Percentiles rank a stretch among this genome's conserved stretches.
Evolutionary conservation across 2,329 filamentous ascomycete genomes (phyloP).

Genomic region (Sclerotinia nivalis): DNA sequence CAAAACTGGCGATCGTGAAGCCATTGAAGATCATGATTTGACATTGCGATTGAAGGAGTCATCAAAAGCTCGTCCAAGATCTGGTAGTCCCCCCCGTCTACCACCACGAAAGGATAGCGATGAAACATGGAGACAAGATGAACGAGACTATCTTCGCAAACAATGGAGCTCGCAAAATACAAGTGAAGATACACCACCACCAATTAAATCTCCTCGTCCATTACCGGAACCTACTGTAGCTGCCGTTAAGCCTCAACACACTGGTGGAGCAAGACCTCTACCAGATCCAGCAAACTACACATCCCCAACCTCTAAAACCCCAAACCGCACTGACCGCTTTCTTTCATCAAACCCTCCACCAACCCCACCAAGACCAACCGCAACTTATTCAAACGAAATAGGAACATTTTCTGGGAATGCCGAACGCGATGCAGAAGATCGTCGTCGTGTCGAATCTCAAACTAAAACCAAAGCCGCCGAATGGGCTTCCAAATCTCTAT

Average conservation of each 20-base stretch:
- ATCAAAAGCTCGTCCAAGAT: conserved; percentile 33
- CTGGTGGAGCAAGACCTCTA: conserved; percentile 44
- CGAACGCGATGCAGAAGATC: conserved; percentile 53
- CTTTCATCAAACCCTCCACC: conserved; percentile 52
- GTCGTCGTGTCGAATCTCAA: conserved; percentile 50
- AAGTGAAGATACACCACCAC: conserved; percentile 27
- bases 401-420: conserved; percentile 45
- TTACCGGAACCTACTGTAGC: conserved; percentile 37
- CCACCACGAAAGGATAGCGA: conserved; percentile 40
- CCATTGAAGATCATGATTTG: conserved; percentile 38
- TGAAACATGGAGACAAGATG: conserved; percentile 52
- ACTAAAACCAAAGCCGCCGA: conserved; percentile 54
- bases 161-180: conserved; percentile 41
- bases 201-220: conserved; percentile 38
- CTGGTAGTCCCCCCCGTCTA: conserved; percentile 36
- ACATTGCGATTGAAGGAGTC: conserved; percentile 35
- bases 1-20: conserved; percentile 32
- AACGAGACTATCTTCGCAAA: conserved; percentile 54
- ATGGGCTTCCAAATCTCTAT: conserved; percentile 55
- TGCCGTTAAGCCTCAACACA: conserved; percentile 39
- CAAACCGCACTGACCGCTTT: conserved; percentile 51
- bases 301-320: conserved; percentile 30
- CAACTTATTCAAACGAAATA: conserved; percentile 45
- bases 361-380: conserved; percentile 38
- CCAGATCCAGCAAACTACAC: conserved; percentile 41